Evolutionary conservation across 139 green algal species (phyloP), one percentile per base, ranked within the genome.

Genomic region (Volvox reticuliferus): DNA sequence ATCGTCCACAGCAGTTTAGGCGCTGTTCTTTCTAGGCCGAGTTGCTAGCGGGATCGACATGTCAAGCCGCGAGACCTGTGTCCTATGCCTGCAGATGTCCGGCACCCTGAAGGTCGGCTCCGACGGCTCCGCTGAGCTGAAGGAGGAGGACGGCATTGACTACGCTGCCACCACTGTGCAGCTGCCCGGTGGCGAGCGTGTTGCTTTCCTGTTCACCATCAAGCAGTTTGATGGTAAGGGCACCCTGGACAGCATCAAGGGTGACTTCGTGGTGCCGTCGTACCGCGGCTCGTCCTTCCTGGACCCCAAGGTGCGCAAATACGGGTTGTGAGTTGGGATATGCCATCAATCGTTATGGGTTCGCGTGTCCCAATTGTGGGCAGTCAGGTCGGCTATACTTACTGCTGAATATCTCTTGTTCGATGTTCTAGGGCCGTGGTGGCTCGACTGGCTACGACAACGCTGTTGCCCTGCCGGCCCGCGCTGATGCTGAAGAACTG

Each of bases 131-230:
- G 96, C 99, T 26, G 86, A 95, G 87, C 96, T 99, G 90, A 97
- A 97, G 94, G 98, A 99, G 97, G 93, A 98, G 88, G 98, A 99
- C 68, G 98, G 98, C 94, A 98, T 99, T 75, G 98, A 99, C 95
- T 99, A 99, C 92, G 98, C 98, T 62, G 86, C 98, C 65, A 94
- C 96, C 63, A 99, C 98, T 32, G 98, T 99, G 73, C 98, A 99
- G 97, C 95, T 99, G 86, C 97, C 98, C 21, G 98, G 98, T 90
- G 98, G 98, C 86, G 98, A 99, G 97, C 97, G 98, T 79, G 98
- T 99, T 86, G 97, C 98, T 20, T 99, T 99, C 97, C 96, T 99
- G 71, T 99, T 99, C 97, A 99, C 98, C 84, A 94, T 99, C 69
- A 99, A 99, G 98, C 95, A 99, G 96, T 95, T 99, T 18, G 93